These are phyloP conservation scores for Trifolium repens DNA, from an alignment of 306 rosid genomes.

Conservation along the genomic window DNA sequence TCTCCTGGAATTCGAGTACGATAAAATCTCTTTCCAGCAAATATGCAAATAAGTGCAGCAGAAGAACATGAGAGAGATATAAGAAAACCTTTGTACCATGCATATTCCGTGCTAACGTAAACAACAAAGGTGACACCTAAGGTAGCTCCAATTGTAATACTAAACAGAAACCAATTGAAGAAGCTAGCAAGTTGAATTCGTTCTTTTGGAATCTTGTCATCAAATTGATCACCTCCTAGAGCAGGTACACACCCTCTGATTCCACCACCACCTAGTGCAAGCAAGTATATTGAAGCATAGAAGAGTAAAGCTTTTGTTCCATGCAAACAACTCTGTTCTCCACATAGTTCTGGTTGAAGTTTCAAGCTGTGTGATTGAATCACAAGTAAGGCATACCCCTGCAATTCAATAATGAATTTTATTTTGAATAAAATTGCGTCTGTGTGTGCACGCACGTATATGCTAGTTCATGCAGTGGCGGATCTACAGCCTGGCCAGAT, in stretches of 20 bases:
- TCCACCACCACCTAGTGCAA: constrained; percentile 68
- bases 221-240: constrained; percentile 66
- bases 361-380: constrained; percentile 53
- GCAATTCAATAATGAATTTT: constrained; percentile 23
- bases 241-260: constrained; percentile 65
- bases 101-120: constrained; percentile 45
- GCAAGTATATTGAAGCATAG: constrained; percentile 53
- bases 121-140: constrained; percentile 62
- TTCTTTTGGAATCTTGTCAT: constrained; percentile 50
- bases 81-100: constrained; percentile 59
- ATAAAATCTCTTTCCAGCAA: constrained; percentile 53
- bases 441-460: no score
- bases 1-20: constrained; percentile 50
- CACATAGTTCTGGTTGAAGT: constrained; percentile 59
- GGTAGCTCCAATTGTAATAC: constrained; percentile 53
- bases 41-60: constrained; percentile 48
- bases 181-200: constrained; percentile 48
- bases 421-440: no score
- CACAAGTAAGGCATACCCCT: constrained; percentile 57
- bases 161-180: constrained; percentile 67
- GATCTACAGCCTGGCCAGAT: no score
- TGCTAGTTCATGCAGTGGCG: no score
- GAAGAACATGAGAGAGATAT: constrained; percentile 52
- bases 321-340: constrained; percentile 48
- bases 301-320: constrained; percentile 53